phyloP scores from a whole-genome alignment of 495 filamentous ascomycete genomes.

The Symbiotaphrina buchneri region DNA sequence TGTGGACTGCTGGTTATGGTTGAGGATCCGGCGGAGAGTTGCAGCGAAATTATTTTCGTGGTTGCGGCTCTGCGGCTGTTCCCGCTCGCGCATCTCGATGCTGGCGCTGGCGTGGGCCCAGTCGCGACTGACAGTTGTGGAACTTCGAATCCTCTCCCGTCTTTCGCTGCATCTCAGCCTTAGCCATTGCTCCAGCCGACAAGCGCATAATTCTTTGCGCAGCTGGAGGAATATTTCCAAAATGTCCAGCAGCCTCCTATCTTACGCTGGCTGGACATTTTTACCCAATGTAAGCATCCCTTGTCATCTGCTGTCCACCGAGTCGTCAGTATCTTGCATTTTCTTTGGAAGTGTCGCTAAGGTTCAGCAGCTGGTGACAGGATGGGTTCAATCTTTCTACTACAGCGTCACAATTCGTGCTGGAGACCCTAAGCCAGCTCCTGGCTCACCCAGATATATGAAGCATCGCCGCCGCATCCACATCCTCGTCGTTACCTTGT shows the following conservation, averaged over 20 bases:
- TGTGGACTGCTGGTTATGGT: neutral
- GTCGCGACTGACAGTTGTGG: no score
- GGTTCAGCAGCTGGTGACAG: slow-evolving; percentile 41
- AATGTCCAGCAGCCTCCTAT: slow-evolving; percentile 26
- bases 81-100: no score
- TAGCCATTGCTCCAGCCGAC: neutral
- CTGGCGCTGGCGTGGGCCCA: no score
- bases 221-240: no score
- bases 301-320: neutral
- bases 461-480: slow-evolving; percentile 63
- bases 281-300: slow-evolving; percentile 37
- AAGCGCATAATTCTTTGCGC: neutral
- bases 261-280: slow-evolving; percentile 57
- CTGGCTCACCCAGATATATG: slow-evolving; percentile 41
- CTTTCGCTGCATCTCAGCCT: neutral
- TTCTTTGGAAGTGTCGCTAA: slow-evolving; percentile 6
- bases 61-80: slow-evolving; percentile 2
- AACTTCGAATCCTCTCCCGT: no score
- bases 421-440: slow-evolving; percentile 60
- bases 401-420: slow-evolving; percentile 83
- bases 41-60: neutral
- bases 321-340: slow-evolving; percentile 11
- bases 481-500: slow-evolving; percentile 54
- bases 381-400: slow-evolving; percentile 57
- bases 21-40: no score